phyloP scores from a whole-genome alignment of 352 stramenopile genomes.

The Phytophthora idaei region DNA sequence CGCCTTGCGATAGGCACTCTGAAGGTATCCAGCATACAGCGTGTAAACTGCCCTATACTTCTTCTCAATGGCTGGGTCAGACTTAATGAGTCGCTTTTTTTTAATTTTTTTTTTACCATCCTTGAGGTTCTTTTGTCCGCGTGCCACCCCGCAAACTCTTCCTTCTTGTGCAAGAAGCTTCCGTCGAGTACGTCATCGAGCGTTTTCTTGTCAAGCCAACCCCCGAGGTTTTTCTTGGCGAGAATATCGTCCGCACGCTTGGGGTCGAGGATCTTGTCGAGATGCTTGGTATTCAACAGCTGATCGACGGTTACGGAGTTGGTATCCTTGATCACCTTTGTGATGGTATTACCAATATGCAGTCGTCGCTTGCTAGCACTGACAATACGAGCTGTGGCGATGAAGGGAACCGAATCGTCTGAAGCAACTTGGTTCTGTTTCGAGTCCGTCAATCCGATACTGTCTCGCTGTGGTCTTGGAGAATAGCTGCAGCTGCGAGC shows the following conservation, averaged over 20 bases:
- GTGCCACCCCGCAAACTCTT: background rate
- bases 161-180: background rate
- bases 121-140: background rate
- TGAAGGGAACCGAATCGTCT: background rate
- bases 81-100: slow-evolving; percentile 1
- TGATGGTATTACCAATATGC: background rate
- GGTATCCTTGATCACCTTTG: background rate
- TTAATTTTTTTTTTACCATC: background rate
- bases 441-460: background rate
- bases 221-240: background rate
- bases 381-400: background rate
- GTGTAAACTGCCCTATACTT: background rate
- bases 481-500: background rate
- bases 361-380: background rate
- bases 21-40: background rate
- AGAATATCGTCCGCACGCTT: background rate
- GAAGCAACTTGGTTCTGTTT: background rate
- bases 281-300: background rate
- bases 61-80: background rate
- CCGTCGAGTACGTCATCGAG: background rate
- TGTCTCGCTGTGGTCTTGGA: background rate
- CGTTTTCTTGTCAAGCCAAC: slow-evolving; percentile 1
- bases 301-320: background rate
- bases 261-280: slow-evolving; percentile 5
- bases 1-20: background rate